Base-by-base conservation (phyloP, 768 basidiomycete species). In the Sistotremastrum niveocremeum region DNA sequence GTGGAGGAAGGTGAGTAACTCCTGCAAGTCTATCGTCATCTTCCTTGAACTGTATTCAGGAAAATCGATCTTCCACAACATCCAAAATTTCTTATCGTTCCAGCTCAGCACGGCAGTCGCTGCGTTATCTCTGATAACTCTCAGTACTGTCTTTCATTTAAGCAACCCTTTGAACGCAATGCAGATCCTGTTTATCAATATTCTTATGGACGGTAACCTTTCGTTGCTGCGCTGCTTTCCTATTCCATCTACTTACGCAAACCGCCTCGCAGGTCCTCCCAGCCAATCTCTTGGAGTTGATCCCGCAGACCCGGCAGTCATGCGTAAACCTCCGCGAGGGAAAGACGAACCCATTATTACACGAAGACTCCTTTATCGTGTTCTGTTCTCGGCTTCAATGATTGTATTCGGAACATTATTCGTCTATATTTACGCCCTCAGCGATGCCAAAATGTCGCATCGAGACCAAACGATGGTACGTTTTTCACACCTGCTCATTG, bases 151-250 rank as follows among this genome's bases (percentile, higher is more conserved):
- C 60, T 77, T 98, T 55, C 79, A 84, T 9, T 70, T 95, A 34
- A 81, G 79, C 55, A 97, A 94, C 57, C 93, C 93, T 3, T 71
- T 98, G 51, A 98, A 98, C 56, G 82, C 93, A 3, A 97, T 97
- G 91, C 91, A 98, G 62, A 98, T 98, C 56, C 66, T 98, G n/a
- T 98, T 95, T 60, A 97, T 97, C 57, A 97, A 98, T 65, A 95
- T 97, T 59, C 74, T 98, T 41, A 98, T 98, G 93, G 94, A 98
- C 52, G 91, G 90, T 83, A 47, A 34, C 72, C 28, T 37, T 9
- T 34, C 50, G 5, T 34, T 37, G 11, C 34, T 20, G 7, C 30
- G 4, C 34, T 35, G 4, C 32, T 47, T 29, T 39, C 37, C 9
- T 45, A 12, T 37, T 33, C 6, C 41, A 37, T 6, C 52, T 20